phyloP scores from a whole-genome alignment of 176 grass and related monocot species.

The Saccharum spontaneum region DNA sequence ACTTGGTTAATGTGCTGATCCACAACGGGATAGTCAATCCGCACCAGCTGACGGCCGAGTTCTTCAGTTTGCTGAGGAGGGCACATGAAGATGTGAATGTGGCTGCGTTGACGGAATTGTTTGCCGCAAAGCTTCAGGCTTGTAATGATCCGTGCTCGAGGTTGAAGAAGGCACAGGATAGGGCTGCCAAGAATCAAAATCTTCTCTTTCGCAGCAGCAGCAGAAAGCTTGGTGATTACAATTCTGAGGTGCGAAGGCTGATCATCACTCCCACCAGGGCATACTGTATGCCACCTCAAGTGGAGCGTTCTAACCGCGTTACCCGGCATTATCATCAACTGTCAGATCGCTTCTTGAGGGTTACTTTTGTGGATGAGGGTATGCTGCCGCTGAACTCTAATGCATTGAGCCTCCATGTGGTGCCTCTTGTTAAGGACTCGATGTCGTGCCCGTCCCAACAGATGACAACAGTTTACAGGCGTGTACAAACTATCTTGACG shows the following conservation, averaged over 20 bases:
- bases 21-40: slow-evolving; percentile 66
- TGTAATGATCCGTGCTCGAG: slow-evolving; percentile 29
- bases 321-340: slow-evolving; percentile 52
- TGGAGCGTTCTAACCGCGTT: slow-evolving; percentile 76
- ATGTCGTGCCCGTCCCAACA: slow-evolving; percentile 48
- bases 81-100: slow-evolving; percentile 28
- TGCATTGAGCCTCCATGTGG: slow-evolving; percentile 52
- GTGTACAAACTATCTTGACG: slow-evolving; percentile 48
- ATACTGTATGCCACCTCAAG: slow-evolving; percentile 69
- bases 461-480: slow-evolving; percentile 69
- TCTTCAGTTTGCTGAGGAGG: slow-evolving; percentile 52
- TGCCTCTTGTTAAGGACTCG: slow-evolving; percentile 57
- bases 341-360: slow-evolving; percentile 79
- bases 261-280: slow-evolving; percentile 81
- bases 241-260: slow-evolving; percentile 58
- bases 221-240: not conserved
- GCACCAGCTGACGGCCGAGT: slow-evolving; percentile 67
- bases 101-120: slow-evolving; percentile 42
- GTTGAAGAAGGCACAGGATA: slow-evolving; percentile 29
- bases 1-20: slow-evolving; percentile 67
- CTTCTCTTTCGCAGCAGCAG: not conserved
- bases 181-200: slow-evolving; percentile 32
- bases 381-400: slow-evolving; percentile 58
- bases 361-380: slow-evolving; percentile 86
- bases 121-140: slow-evolving; percentile 33